Base-by-base conservation (phyloP, 179 eudicot species). In the Sideroxylon spinosum region DNA sequence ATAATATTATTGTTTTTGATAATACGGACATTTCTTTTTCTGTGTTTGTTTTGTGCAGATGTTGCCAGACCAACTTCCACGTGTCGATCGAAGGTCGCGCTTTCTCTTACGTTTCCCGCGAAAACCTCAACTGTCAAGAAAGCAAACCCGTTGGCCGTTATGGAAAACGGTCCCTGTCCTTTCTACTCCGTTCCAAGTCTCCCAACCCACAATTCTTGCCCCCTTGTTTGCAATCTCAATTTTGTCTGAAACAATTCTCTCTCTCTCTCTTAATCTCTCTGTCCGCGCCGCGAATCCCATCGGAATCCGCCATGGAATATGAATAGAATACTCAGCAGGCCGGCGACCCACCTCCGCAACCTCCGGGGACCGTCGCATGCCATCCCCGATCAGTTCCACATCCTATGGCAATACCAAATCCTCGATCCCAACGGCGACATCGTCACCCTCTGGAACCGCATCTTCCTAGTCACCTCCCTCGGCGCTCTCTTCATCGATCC, bases 401-500 rank as follows among this genome's bases (percentile, higher is more conserved):
- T 80, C 29, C 75, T 78, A 59, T 88, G 94, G 90, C 75, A 78
- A 73, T 64, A 85, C 46, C 84, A 88, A 53, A 88, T 90, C 70
- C 89, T 89, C 62, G 88, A 90, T 71, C 98, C 98, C 16, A 83
- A 84, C 67, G 87, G 93, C 71, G 87, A 85, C 8, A 80, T 91
- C 64, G 86, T 93, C 9, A 74, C 84, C 26, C 69, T 57, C 19
- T 93, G 98, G 98, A 91, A 93, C 82, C 85, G 88, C 74, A 22
- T 91, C 46, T 93, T 93, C 86, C 79, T 93, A 6, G 10, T 93
- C 26, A 74, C 91, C 32, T 85, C 88, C 59, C 73, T 93, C 37
- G 26, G 87, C 16, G 90, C 94, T 16, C 93, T 91, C 37, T 93
- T 89, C 81, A 87, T 91, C 68, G 98, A 93, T 67, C 96, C 98